Evolutionary conservation across 2,329 filamentous ascomycete genomes (phyloP).

Genomic region (Hymenoscyphus infarciens): DNA sequence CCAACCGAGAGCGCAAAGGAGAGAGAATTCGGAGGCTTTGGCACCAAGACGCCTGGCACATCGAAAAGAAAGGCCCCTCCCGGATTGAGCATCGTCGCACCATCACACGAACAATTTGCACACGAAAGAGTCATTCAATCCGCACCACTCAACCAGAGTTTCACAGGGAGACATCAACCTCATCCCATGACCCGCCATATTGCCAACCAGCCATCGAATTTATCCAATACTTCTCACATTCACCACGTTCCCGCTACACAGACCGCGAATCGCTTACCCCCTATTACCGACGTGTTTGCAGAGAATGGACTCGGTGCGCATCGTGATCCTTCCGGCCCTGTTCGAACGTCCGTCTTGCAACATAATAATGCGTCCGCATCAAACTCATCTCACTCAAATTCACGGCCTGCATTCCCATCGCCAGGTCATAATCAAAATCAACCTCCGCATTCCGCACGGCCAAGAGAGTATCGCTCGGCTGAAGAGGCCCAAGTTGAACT

Average conservation of each 20-base stretch:
- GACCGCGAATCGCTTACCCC: slow-evolving; percentile 86
- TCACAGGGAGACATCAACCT: slow-evolving; percentile 82
- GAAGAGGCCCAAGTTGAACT: slow-evolving; percentile 92
- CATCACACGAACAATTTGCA: slow-evolving; percentile 86
- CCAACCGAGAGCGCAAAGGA: slow-evolving; percentile 55
- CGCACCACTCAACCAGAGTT: slow-evolving; percentile 89
- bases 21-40: slow-evolving; percentile 41
- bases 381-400: slow-evolving; percentile 60
- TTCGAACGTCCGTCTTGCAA: slow-evolving; percentile 23
- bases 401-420: slow-evolving; percentile 69
- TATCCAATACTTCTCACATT: slow-evolving; percentile 83
- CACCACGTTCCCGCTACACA: slow-evolving; percentile 85
- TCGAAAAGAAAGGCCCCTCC: slow-evolving; percentile 78
- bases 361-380: slow-evolving; percentile 37
- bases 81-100: slow-evolving; percentile 90
- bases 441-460: slow-evolving; percentile 54
- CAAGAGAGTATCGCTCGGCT: slow-evolving; percentile 88
- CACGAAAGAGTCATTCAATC: slow-evolving; percentile 96
- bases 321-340: slow-evolving; percentile 42
- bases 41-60: slow-evolving; percentile 68
- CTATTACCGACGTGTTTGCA: slow-evolving; percentile 91
- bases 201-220: slow-evolving; percentile 75
- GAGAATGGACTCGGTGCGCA: slow-evolving; percentile 65
- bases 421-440: slow-evolving; percentile 65
- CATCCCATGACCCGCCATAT: slow-evolving; percentile 74